Evolutionary conservation across 2,329 filamentous ascomycete genomes (phyloP).

Genomic region (Botrytis byssoidea): DNA sequence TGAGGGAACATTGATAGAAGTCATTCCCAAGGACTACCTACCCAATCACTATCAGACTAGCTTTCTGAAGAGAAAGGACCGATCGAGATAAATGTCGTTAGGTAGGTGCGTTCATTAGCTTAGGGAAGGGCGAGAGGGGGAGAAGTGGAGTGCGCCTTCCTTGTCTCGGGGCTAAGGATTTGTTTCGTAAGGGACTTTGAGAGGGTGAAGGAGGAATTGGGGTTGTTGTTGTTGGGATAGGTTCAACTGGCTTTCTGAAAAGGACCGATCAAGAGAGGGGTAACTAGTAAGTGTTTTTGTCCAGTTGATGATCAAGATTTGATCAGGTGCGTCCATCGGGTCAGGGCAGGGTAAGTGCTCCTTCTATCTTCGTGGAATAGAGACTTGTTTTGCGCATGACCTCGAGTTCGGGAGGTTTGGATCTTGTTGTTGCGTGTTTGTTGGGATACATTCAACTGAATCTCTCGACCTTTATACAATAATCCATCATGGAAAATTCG

Average conservation of each 20-base stretch:
- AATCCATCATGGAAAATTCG: conserved; percentile 16
- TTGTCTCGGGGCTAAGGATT: neutral
- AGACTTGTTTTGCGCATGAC: too few species aligned
- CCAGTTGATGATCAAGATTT: too few species aligned
- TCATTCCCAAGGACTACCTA: too few species aligned
- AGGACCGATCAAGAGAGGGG: too few species aligned
- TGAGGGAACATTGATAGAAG: neutral
- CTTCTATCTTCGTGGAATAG: neutral
- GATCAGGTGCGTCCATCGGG: neutral
- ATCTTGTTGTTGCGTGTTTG: neutral
- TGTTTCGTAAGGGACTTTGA: too few species aligned
- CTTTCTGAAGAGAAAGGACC: neutral
- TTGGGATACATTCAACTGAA: too few species aligned
- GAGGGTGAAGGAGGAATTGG: too few species aligned
- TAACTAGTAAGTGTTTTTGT: too few species aligned
- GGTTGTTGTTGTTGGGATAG: too few species aligned
- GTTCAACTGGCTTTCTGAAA: too few species aligned
- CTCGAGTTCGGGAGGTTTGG: neutral
- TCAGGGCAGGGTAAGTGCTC: neutral
- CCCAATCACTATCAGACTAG: too few species aligned
- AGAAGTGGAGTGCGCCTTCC: neutral
- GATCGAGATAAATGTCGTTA: neutral
- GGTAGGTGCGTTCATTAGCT: neutral
- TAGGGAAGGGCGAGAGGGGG: too few species aligned
- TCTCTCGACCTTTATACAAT: neutral